Evolutionary conservation across 225 moss, liverwort and hornwort genomes (phyloP).

Genomic region (Polytrichum formosum): DNA sequence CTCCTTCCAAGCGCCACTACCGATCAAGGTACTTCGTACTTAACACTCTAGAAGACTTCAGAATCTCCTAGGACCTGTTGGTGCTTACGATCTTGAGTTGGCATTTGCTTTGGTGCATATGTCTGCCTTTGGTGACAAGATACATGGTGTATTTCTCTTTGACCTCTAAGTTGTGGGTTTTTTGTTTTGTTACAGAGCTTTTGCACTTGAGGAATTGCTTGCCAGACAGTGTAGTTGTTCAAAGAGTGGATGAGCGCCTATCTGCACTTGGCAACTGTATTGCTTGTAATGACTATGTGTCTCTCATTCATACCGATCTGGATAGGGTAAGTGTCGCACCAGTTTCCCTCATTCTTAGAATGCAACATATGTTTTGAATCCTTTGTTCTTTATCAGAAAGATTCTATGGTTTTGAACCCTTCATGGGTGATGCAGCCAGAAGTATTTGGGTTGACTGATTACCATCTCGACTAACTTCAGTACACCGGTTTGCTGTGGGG

Average conservation of each 20-base stretch:
- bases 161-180: no score
- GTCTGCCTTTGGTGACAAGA: neutral
- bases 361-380: no score
- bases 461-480: no score
- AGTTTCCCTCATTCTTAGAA: no score
- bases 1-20: slow-evolving; percentile 87
- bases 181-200: slow-evolving; percentile 46
- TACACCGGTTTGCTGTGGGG: no score
- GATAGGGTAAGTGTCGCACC: slow-evolving; percentile 47
- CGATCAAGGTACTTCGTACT: slow-evolving; percentile 53
- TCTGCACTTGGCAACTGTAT: slow-evolving; percentile 94
- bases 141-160: no score
- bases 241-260: slow-evolving; percentile 90
- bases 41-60: no score
- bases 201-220: slow-evolving; percentile 88
- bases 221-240: slow-evolving; percentile 88
- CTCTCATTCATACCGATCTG: slow-evolving; percentile 91
- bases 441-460: no score
- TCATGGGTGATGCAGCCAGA: no score
- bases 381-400: no score
- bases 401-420: no score
- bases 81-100: neutral
- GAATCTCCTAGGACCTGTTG: no score
- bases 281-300: slow-evolving; percentile 94
- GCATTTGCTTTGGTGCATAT: neutral